Percentiles rank a stretch among this genome's conserved stretches.
These are phyloP conservation scores for Phytophthora tentaculata DNA, from an alignment of 352 stramenopile species.

Conservation along the genomic window DNA sequence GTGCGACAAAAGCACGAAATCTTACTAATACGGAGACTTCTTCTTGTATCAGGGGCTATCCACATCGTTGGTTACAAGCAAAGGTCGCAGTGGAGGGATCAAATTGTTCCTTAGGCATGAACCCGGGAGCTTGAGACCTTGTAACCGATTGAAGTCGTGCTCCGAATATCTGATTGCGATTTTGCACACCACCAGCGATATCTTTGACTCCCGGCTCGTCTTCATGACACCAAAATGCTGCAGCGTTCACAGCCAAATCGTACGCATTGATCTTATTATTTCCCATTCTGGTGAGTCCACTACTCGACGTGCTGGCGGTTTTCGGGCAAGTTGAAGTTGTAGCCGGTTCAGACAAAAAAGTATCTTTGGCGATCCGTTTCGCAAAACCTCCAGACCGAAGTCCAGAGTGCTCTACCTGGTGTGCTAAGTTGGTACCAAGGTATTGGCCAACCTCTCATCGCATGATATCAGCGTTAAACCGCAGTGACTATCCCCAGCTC, in stretches of 20 bases:
- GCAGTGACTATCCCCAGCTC: not conserved
- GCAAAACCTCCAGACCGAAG: not conserved
- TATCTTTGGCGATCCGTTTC: constrained; percentile 32
- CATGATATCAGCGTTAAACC: not conserved
- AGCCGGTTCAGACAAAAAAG: constrained; percentile 25
- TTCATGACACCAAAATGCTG: constrained; percentile 5
- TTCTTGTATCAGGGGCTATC: not conserved
- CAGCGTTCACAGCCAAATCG: not conserved
- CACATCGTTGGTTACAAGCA: constrained; percentile 1
- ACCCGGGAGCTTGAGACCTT: constrained; percentile 6
- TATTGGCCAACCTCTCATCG: not conserved
- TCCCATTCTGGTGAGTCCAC: not conserved
- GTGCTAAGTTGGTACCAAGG: not conserved
- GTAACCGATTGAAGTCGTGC: constrained; percentile 27
- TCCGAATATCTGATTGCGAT: constrained; percentile 37
- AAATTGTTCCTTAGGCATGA: constrained; percentile 4
- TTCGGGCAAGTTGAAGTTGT: constrained; percentile 38
- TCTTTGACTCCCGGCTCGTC: constrained; percentile 20
- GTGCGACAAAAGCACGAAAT: constrained; percentile 1
- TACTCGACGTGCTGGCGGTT: constrained; percentile 6
- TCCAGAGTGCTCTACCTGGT: not conserved
- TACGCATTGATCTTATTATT: not conserved
- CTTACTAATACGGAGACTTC: not conserved
- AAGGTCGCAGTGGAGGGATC: not conserved
- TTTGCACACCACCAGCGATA: constrained; percentile 11